Conservation (phyloP, 2,329 filamentous ascomycete genomes). For the Neodidymelliopsis sp. region DNA sequence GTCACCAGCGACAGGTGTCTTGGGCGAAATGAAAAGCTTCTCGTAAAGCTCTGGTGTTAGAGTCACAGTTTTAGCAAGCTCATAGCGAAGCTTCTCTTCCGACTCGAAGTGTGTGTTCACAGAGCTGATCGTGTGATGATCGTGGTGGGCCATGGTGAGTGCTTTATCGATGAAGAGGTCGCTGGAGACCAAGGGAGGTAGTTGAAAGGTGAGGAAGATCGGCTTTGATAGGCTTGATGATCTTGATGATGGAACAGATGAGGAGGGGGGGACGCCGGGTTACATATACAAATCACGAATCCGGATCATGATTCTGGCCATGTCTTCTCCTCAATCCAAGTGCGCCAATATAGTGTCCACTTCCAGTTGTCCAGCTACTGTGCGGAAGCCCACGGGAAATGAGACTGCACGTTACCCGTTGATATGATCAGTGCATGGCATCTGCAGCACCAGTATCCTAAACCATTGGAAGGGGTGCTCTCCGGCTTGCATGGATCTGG, state of each 20-base stretch:
- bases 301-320: slow-evolving; percentile 4
- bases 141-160: slow-evolving; percentile 12
- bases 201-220: neutral
- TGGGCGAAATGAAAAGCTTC: slow-evolving; percentile 21
- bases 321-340: slow-evolving; percentile 6
- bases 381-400: slow-evolving; percentile 4
- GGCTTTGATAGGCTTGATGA: neutral
- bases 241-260: neutral
- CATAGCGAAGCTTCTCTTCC: slow-evolving; percentile 24
- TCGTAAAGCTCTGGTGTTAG: slow-evolving; percentile 28
- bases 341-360: slow-evolving; percentile 1
- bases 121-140: slow-evolving; percentile 13
- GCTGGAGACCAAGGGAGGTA: neutral
- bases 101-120: slow-evolving; percentile 19
- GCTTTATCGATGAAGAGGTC: neutral
- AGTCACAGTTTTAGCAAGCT: slow-evolving; percentile 22
- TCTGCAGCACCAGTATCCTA: neutral
- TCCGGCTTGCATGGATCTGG: slow-evolving; percentile 12
- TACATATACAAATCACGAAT: slow-evolving; percentile 10
- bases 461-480: neutral
- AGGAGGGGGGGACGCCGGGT: neutral
- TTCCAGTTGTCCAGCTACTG: slow-evolving; percentile 4
- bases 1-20: slow-evolving; percentile 15
- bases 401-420: slow-evolving; percentile 3
- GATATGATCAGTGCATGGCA: slow-evolving; percentile 6